Percentiles rank a stretch among this genome's conserved stretches.
Conservation (phyloP, 805 yeast genomes). For the Starmerella apis region DNA sequence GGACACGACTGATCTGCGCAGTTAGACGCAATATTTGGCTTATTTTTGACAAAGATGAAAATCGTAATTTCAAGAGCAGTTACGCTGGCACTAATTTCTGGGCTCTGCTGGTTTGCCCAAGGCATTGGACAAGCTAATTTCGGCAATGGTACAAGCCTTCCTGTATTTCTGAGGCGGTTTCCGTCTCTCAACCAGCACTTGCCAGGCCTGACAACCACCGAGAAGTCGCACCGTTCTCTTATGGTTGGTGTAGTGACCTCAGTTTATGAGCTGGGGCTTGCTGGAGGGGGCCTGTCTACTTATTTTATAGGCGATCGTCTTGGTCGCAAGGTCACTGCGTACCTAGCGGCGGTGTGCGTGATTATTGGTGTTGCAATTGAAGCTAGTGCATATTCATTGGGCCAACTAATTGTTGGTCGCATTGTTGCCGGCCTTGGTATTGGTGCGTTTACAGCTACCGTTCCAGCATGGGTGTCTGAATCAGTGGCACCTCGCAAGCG, state of each 20-base stretch:
- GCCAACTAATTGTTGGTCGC: constrained; percentile 60
- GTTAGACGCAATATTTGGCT: too few relatives aligned
- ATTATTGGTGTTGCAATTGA: constrained; percentile 52
- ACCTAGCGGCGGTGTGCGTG: constrained; percentile 38
- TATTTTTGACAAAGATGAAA: neutral
- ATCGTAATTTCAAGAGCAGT: constrained; percentile 4
- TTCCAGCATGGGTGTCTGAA: constrained; percentile 70
- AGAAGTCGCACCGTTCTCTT: constrained; percentile 18
- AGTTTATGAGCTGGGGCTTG: constrained; percentile 56
- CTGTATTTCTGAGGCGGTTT: constrained; percentile 9
- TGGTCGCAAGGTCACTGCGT: constrained; percentile 48
- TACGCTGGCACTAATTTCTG: constrained; percentile 7
- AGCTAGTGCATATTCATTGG: constrained; percentile 43
- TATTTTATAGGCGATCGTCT: constrained; percentile 45
- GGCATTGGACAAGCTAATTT: constrained; percentile 18
- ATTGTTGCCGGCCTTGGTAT: constrained; percentile 58
- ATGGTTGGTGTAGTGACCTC: constrained; percentile 28
- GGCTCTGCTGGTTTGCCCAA: constrained; percentile 18
- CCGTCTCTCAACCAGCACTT: neutral
- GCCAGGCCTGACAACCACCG: constrained; percentile 1
- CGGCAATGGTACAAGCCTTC: constrained; percentile 14
- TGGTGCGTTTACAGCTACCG: constrained; percentile 60
- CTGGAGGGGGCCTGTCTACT: constrained; percentile 52
- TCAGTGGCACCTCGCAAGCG: constrained; percentile 48
- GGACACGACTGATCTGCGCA: too few relatives aligned